Evolutionary conservation across 2,329 filamentous ascomycete genomes (phyloP), one percentile per base, ranked within the genome.

Genomic region (Xylariales sp.): DNA sequence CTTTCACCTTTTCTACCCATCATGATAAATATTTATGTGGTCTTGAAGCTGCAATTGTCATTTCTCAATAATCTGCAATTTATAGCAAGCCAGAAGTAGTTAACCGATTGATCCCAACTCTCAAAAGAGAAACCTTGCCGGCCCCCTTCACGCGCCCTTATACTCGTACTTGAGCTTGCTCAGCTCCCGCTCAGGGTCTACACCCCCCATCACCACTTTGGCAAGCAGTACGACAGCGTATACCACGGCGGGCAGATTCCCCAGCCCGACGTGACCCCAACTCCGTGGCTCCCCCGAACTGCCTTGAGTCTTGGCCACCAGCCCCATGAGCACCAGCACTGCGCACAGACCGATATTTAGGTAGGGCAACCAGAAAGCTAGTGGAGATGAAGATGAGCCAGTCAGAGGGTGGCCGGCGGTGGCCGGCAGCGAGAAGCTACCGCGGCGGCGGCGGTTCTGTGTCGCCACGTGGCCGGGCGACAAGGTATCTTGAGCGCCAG

Each of bases 141-240:
- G n/a, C n/a, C n/a, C n/a, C n/a, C n/a, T 16, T 50, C 49, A 85
- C 29, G 81, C 83, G 4, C 83, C 82, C 53, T 83, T 87, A 53
- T 78, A 83, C 38, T 72, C 68, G 61, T 87, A 86, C 56, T 66
- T 76, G 52, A 87, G 63, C 38, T 61, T 65, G 33, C 72, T 65
- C 49, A 90, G 60, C 52, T 85, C 83, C 44, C 67, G 63, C 53
- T 77, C 80, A 5, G 85, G 75, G 61, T 89, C 82, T 7, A 89
- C 74, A 33, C 78, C 71, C 4, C 73, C 72, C 74, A 89, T 81
- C 52, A 84, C 69, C 36, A 76, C 61, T 60, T 88, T 81, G 20
- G 78, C 77, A 32, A 74, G 59, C 40, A 88, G 50, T 5, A 81
- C 70, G 15, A 85, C 66, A 1, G 48, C 68, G 50, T 85, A 81